A percentile compares a stretch with the other conserved stretches of the same genome.
Evolutionary conservation across 1,139 yeast genomes (phyloP).

Genomic region (Komagataea norvegica): DNA sequence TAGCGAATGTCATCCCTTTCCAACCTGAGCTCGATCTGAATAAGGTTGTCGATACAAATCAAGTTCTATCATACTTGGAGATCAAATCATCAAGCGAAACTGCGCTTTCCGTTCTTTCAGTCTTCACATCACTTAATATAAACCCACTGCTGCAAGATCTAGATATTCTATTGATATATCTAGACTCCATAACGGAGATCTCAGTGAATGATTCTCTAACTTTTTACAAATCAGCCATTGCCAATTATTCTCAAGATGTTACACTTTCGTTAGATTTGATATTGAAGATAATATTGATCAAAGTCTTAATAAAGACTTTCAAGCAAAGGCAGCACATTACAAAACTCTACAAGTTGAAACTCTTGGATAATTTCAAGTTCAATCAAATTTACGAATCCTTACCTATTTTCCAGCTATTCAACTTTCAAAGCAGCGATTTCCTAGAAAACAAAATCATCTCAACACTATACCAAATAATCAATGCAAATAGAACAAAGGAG

Average conservation of each 20-base stretch:
- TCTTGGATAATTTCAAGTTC: conserved; percentile 6
- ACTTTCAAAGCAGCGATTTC: conserved; percentile 1
- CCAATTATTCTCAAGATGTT: conserved; percentile 6
- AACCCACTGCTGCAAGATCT: conserved; percentile 11
- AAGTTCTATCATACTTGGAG: conserved; percentile 17
- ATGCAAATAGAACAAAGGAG: conserved; percentile 6
- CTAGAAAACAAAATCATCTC: conserved; percentile 1
- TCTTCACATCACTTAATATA: conserved; percentile 6
- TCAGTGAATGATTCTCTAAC: conserved; percentile 10
- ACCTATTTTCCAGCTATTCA: conserved; percentile 11
- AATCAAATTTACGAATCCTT: conserved; percentile 16
- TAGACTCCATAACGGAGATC: conserved; percentile 20
- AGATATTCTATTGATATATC: conserved; percentile 20
- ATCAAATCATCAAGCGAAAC: conserved; percentile 12
- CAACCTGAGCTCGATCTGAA: conserved; percentile 9
- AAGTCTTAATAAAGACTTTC: conserved; percentile 18
- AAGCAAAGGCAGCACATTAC: conserved; percentile 15
- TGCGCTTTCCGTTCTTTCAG: conserved; percentile 13
- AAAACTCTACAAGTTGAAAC: not conserved
- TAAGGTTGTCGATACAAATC: conserved; percentile 6
- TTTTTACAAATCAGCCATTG: conserved; percentile 6
- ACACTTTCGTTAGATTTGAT: conserved; percentile 11
- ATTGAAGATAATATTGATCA: conserved; percentile 15
- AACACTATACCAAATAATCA: conserved; percentile 5
- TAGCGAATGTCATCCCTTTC: conserved; percentile 24